Base-by-base conservation (phyloP, 31 red algal genomes). In the Asparagopsis taxiformis region DNA sequence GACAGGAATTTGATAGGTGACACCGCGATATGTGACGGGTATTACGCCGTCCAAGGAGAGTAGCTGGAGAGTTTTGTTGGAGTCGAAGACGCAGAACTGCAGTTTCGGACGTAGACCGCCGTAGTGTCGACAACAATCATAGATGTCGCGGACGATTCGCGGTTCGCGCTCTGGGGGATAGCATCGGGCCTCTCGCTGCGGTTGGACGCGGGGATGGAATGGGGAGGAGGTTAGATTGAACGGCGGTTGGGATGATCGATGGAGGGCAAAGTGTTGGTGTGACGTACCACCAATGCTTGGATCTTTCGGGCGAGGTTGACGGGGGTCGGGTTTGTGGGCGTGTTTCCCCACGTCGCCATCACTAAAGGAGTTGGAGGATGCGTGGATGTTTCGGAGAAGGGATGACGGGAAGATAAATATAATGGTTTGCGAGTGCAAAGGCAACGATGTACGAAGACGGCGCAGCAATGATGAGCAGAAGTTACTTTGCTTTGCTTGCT, bases 111-210 rank as follows among this genome's bases (percentile, higher is more conserved):
- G 16, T 33, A 77, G 36, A 28, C 73, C 73, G 28, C 26, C 57
- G 64, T 57, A 77, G 21, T 77, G 56, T 5, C 73, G 73, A 51
- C 73, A 77, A 41, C 73, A 77, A 28, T 77, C 58, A 43, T 31
- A 43, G 73, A 77, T 43, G 33, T 77, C 73, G 20, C 58, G 58
- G 17, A 77, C 73, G 22, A 77, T 77, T 15, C 73, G 58, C 24
- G 73, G 31, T 44, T 77, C 73, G 1, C 73, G 55, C 46, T 77
- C 73, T 4, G 73, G 73, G 19, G 73, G 73, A 53, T 77, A 77
- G 31, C 58, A 77, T 63, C 48, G 15, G 3, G 73, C 73, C 25
- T 77, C 58, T n/a, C 73, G 73, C 73, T 77, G 57, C 58, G 56
- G 22, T 21, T n/a, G 39, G 19, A 7, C 7, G 44, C 17, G 9